Evolutionary conservation across 306 rosid species (phyloP).

Genomic region (Canavalia gladiata): DNA sequence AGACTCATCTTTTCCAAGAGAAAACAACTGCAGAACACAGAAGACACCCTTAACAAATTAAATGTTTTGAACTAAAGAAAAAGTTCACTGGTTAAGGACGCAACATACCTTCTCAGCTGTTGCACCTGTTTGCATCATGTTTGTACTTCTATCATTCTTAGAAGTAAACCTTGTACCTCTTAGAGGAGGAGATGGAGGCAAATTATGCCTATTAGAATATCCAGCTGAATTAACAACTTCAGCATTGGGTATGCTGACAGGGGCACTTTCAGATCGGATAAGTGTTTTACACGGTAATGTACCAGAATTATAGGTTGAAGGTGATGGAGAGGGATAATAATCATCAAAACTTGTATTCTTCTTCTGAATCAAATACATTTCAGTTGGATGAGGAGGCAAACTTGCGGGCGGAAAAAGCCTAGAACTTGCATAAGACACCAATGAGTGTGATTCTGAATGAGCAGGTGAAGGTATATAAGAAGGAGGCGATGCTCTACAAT

Average conservation of each 20-base stretch:
- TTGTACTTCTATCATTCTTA: slow-evolving; percentile 58
- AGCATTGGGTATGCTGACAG: slow-evolving; percentile 61
- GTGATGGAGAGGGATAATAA: slow-evolving; percentile 73
- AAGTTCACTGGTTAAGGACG: slow-evolving; percentile 16
- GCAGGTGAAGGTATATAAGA: slow-evolving; percentile 79
- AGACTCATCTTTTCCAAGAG: slow-evolving; percentile 68
- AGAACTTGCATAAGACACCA: slow-evolving; percentile 57
- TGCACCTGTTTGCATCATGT: slow-evolving; percentile 55
- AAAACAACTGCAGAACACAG: slow-evolving; percentile 60
- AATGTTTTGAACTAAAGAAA: slow-evolving; percentile 1
- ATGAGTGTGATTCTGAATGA: slow-evolving; percentile 66
- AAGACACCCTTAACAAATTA: slow-evolving; percentile 40
- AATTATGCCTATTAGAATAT: slow-evolving; percentile 55
- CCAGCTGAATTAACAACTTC: slow-evolving; percentile 59
- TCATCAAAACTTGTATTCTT: slow-evolving; percentile 67
- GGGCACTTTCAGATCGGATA: slow-evolving; percentile 86
- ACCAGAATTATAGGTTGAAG: slow-evolving; percentile 66
- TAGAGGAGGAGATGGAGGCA: slow-evolving; percentile 73
- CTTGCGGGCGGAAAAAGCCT: slow-evolving; percentile 61
- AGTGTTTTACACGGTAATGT: slow-evolving; percentile 60
- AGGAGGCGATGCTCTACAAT: slow-evolving; percentile 65
- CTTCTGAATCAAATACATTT: slow-evolving; percentile 59
- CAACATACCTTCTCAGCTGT: slow-evolving; percentile 73
- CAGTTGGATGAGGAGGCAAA: slow-evolving; percentile 80
- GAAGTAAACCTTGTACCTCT: slow-evolving; percentile 52